These are phyloP conservation scores for Fusarium pseudoanthophilum DNA, from an alignment of 2,329 filamentous ascomycete species.

Conservation along the genomic window DNA sequence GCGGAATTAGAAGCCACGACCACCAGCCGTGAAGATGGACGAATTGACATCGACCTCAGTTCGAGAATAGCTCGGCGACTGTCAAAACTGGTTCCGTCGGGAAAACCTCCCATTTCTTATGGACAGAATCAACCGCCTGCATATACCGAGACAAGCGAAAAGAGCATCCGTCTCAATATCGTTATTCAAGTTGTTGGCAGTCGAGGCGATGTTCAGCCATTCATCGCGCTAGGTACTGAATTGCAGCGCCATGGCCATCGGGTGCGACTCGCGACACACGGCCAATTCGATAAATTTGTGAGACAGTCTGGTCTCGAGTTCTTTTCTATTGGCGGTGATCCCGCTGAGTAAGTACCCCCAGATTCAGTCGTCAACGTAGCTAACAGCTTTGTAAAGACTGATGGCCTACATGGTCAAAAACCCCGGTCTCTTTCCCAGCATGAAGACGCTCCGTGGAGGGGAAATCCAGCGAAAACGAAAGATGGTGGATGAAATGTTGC, in stretches of 20 bases:
- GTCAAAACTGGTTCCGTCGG: neutral
- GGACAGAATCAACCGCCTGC: too few relatives aligned
- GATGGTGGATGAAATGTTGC: conserved; percentile 46
- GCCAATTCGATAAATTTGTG: conserved; percentile 14
- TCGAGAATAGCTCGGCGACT: conserved; percentile 12
- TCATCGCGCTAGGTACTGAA: conserved; percentile 13
- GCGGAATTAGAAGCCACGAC: too few relatives aligned
- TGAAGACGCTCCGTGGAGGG: conserved; percentile 42
- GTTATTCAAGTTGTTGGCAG: conserved; percentile 32
- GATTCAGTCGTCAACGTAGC: too few relatives aligned
- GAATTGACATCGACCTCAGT: too few relatives aligned
- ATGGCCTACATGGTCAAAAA: conserved; percentile 47
- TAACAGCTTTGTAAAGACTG: neutral
- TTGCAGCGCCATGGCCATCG: conserved; percentile 28
- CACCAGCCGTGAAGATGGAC: too few relatives aligned
- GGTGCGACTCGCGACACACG: conserved; percentile 26
- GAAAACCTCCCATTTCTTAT: too few relatives aligned
- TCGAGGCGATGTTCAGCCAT: conserved; percentile 28
- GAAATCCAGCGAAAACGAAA: conserved; percentile 43
- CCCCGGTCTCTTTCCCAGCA: conserved; percentile 45
- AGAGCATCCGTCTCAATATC: conserved; percentile 5
- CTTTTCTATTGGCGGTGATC: conserved; percentile 13
- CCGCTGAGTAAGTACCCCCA: neutral
- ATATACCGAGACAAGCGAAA: neutral
- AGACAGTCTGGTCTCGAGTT: conserved; percentile 9